Base-by-base conservation (phyloP, 495 filamentous ascomycete species). In the Friedmanniomyces endolithicus region DNA sequence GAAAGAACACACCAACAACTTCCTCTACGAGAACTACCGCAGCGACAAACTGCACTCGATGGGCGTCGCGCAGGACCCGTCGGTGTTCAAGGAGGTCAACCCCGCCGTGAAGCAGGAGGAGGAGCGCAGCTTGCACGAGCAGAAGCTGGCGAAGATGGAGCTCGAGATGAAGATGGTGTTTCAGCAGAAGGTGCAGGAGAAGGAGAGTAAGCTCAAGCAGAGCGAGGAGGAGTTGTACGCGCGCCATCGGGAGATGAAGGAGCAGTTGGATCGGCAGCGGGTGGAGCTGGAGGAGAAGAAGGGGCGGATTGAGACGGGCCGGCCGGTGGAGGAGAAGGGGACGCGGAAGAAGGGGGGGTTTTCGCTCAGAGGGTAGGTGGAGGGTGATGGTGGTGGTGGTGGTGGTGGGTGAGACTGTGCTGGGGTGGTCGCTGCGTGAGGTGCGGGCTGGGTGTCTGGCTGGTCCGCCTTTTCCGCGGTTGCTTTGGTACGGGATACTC, bases 121-220 rank as follows among this genome's bases (percentile, higher is more conserved):
- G 76, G 92, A 98, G 78, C 88, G 92, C 64, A 79, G 82, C 51
- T 78, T 98, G 50, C 92, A 98, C 79, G 92, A 98, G 73, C 94
- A 97, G 79, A 98, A 98, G 77, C 85, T 98, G 60, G 85, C 88
- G 63, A 98, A 98, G 87, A 98, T 98, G 92, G 92, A 98, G 71
- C 79, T 86, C 65, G 92, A 98, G 71, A 98, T 98, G 92, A 97
- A 97, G 87, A 96, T 97, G 92, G 92, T 98, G 65, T 98, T 98
- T 88, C 92, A 98, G 70, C 94, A 97, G 71, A 98, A 98, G 85
- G 92, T 98, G 20, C 81, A 87, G 56, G 92, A 98, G 73, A 98
- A 98, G 79, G 92, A 98, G 73, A 95, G 88, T 81, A 98, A 98
- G 74, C 78, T 98, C 70, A 92, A 89, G 71, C 90, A 96, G 76